These are phyloP conservation scores for Capillidium heterosporum DNA, from an alignment of 371 early-diverging fungal species.

Conservation along the genomic window DNA sequence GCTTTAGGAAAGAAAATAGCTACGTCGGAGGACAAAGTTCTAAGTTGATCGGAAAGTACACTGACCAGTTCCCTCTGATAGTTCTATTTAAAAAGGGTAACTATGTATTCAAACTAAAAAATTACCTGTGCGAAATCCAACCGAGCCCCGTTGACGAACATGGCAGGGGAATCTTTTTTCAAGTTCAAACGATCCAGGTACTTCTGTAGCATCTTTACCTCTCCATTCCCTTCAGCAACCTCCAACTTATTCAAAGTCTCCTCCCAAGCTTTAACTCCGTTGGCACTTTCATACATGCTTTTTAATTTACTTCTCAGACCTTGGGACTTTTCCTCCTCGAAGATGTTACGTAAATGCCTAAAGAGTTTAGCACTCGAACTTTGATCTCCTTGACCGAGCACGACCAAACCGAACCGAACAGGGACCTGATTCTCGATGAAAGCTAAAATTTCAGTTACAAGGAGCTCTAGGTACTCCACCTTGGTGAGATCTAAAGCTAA, in stretches of 20 bases:
- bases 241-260: not conserved
- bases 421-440: slow-evolving; percentile 50
- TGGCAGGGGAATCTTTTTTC: not conserved
- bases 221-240: not conserved
- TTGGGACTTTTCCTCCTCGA: not conserved
- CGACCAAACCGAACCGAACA: slow-evolving; percentile 64
- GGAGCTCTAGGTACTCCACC: slow-evolving; percentile 18
- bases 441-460: slow-evolving; percentile 28
- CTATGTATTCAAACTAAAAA: slow-evolving; percentile 8
- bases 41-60: too few relatives aligned
- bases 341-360: not conserved
- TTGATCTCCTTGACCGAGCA: slow-evolving; percentile 14
- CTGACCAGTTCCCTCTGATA: too few relatives aligned
- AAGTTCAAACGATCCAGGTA: slow-evolving; percentile 1
- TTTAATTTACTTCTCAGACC: not conserved
- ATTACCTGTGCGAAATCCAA: slow-evolving; percentile 32
- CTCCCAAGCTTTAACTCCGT: not conserved
- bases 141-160: slow-evolving; percentile 69
- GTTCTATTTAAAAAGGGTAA: too few relatives aligned
- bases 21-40: too few relatives aligned
- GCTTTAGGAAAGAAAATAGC: not conserved
- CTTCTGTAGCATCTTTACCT: not conserved
- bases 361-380: not conserved
- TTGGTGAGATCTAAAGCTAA: slow-evolving; percentile 45
- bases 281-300: not conserved